Percentiles rank a stretch among this genome's conserved stretches.
Evolutionary conservation across 768 basidiomycete genomes (phyloP).

Genomic region (Artomyces pyxidatus): DNA sequence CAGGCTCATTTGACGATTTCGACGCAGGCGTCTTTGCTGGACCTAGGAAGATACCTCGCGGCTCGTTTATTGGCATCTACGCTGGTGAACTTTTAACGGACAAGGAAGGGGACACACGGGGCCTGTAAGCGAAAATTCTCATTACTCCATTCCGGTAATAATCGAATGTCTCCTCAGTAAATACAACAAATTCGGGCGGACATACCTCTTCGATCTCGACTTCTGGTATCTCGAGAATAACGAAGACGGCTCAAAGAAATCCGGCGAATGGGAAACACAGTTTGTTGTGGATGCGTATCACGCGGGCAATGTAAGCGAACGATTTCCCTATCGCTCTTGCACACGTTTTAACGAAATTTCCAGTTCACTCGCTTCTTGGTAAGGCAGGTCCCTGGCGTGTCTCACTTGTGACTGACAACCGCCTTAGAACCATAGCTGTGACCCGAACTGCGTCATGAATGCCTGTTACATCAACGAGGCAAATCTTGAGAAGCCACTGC

Average conservation of each 20-base stretch:
- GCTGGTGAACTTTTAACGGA: slow-evolving; percentile 77
- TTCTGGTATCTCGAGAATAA: slow-evolving; percentile 50
- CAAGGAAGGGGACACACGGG: slow-evolving; percentile 56
- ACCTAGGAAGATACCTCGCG: slow-evolving; percentile 50
- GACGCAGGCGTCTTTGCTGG: slow-evolving; percentile 62
- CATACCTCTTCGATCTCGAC: slow-evolving; percentile 80
- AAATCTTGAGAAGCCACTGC: slow-evolving; percentile 58
- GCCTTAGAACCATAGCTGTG: slow-evolving; percentile 81
- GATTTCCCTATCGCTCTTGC: neutral
- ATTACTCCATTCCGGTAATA: no score
- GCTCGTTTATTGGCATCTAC: slow-evolving; percentile 78
- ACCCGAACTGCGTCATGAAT: slow-evolving; percentile 72
- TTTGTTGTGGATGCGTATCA: slow-evolving; percentile 85
- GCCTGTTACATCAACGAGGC: slow-evolving; percentile 75
- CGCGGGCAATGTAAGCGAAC: slow-evolving; percentile 62
- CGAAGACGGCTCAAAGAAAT: slow-evolving; percentile 4
- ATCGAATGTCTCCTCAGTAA: slow-evolving; percentile 32
- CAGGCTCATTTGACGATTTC: slow-evolving; percentile 2
- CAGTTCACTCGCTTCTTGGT: slow-evolving; percentile 92
- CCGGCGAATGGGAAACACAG: slow-evolving; percentile 27
- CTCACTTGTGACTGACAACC: neutral
- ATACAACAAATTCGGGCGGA: slow-evolving; percentile 69
- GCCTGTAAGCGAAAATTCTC: slow-evolving; percentile 38
- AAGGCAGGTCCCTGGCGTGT: slow-evolving; percentile 25
- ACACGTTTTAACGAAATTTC: slow-evolving; percentile 3